Percentiles rank a stretch among this genome's conserved stretches.
phyloP scores from a whole-genome alignment of 805 yeast genomes.

The Ogataea salicorniae region DNA sequence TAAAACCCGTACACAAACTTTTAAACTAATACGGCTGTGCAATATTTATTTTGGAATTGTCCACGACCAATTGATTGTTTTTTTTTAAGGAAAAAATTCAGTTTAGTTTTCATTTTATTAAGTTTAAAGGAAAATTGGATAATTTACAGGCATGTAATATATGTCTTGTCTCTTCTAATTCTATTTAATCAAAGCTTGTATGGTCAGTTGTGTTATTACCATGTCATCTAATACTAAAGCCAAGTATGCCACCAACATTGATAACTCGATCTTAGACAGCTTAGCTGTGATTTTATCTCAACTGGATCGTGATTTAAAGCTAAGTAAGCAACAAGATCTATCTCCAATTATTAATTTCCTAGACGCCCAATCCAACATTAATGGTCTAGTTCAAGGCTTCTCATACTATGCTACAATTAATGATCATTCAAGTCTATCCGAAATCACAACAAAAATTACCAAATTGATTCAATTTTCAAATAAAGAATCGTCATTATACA shows the following conservation, averaged over 20 bases:
- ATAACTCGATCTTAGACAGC: constrained; percentile 10
- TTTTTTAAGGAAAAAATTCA: too few species aligned
- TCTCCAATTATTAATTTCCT: constrained; percentile 26
- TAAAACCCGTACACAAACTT: too few species aligned
- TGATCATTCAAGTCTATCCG: constrained; percentile 48
- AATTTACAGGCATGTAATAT: background rate
- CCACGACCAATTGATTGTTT: too few species aligned
- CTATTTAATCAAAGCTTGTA: background rate
- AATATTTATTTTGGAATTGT: too few species aligned
- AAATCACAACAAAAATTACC: constrained; percentile 37
- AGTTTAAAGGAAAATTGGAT: too few species aligned
- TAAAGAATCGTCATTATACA: constrained; percentile 14
- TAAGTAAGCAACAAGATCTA: constrained; percentile 15
- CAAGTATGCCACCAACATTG: constrained; percentile 19
- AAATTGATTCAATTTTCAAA: constrained; percentile 29
- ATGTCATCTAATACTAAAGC: constrained; percentile 8
- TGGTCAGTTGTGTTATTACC: background rate
- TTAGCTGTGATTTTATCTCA: constrained; percentile 13
- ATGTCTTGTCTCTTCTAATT: background rate
- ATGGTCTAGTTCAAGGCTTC: constrained; percentile 36
- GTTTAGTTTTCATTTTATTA: too few species aligned
- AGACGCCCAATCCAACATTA: constrained; percentile 24
- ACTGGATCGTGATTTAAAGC: constrained; percentile 12
- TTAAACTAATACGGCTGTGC: too few species aligned
- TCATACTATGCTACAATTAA: constrained; percentile 40